phyloP scores from a whole-genome alignment of 2,329 filamentous ascomycete species.

The Beauveria bassiana region DNA sequence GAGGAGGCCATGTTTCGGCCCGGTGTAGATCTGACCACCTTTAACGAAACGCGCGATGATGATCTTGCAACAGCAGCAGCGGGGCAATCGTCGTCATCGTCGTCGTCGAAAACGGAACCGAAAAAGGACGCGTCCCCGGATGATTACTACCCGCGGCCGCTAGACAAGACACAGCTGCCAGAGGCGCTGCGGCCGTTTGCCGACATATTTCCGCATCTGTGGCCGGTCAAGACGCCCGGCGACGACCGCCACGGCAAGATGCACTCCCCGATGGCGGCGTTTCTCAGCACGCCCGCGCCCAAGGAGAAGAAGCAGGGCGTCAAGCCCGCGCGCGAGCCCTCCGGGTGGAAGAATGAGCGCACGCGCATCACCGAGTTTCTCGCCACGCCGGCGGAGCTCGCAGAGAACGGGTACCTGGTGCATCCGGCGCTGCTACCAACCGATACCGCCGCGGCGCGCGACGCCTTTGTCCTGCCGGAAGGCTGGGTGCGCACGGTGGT shows the following conservation, averaged over 20 bases:
- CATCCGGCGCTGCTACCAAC: conserved; percentile 69
- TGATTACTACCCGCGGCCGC: conserved; percentile 49
- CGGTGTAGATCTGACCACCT: conserved; percentile 40
- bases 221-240: conserved; percentile 82
- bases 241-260: conserved; percentile 75
- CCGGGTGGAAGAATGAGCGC: conserved; percentile 63
- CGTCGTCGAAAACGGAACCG: conserved; percentile 16
- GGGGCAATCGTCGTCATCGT: conserved; percentile 13
- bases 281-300: conserved; percentile 67
- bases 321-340: conserved; percentile 54
- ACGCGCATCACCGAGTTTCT: conserved; percentile 79
- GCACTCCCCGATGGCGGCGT: conserved; percentile 79
- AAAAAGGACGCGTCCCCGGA: conserved; percentile 39
- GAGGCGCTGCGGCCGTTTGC: conserved; percentile 57
- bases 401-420: conserved; percentile 74
- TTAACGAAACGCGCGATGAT: conserved; percentile 29
- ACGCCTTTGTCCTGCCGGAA: conserved; percentile 45
- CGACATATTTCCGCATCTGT: conserved; percentile 78
- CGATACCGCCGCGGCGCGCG: conserved; percentile 38
- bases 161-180: conserved; percentile 45
- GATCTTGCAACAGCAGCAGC: conserved; percentile 16
- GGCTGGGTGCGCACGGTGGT: conserved; percentile 83
- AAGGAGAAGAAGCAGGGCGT: conserved; percentile 56
- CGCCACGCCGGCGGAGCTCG: conserved; percentile 62
- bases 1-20: conserved; percentile 84